Base-by-base conservation (phyloP, 495 filamentous ascomycete species). In the Xylaria venustula region DNA sequence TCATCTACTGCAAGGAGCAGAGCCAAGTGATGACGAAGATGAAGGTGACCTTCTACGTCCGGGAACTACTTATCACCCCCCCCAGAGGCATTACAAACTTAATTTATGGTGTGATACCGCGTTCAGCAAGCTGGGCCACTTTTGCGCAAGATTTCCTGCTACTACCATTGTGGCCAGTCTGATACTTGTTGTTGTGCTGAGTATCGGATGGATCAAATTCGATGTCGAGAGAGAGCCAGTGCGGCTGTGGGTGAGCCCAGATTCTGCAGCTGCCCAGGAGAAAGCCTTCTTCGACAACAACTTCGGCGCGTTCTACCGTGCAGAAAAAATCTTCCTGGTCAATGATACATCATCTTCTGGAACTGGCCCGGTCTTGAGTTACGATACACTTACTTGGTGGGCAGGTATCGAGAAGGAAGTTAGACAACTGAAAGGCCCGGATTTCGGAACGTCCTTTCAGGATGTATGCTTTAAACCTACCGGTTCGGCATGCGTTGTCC, bases 381-480 rank as follows among this genome's bases (percentile, higher is more conserved):
- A 93, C 60, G 89, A 97, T 4, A 97, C 90, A 0, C 77, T 98
- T 14, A 75, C 76, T 6, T 98, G 94, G 94, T 98, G 93, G 94
- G 91, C 94, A 68, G 91, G 87, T 63, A 88, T 98, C 4, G 94
- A 98, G 68, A 81, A 83, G 28, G 83, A 85, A 6, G 82, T 97
- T 45, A 81, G 81, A 25, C 75, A 83, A 8, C 83, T 93, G 58
- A 88, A 86, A 58, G 92, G 92, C 2, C 34, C 79, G 12, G 71
- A 86, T 23, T 81, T 82, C 47, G 85, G 82, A 4, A 80, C 85
- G 34, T 86, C 81, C 12, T 76, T 98, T 14, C 82, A 92, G 41
- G 88, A 98, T 69, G 85, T 98, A 32, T 98, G 94, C 77, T 93
- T 94, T 74, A 96, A 96, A 64, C 94, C 94, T 4, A 93, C 88